Evolutionary conservation across 345 rosid genomes (phyloP).

Genomic region (Angophora floribunda): DNA sequence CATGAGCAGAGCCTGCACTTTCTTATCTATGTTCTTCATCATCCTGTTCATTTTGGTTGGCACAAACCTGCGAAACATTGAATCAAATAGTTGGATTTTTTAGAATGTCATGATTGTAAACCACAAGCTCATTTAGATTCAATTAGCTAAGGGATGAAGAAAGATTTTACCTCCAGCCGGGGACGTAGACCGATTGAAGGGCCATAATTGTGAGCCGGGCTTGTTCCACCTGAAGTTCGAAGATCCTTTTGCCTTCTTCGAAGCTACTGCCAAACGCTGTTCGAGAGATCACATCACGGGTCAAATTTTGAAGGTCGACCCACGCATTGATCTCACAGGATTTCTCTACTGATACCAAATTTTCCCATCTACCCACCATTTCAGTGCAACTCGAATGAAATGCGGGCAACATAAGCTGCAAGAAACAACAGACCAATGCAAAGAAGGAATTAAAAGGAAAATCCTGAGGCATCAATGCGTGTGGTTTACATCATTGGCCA

Average conservation of each 20-base stretch:
- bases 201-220: not conserved
- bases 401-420: constrained; percentile 13
- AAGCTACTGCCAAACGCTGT: constrained; percentile 32
- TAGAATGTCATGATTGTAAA: not conserved
- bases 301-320: constrained; percentile 18
- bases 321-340: constrained; percentile 24
- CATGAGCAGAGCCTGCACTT: constrained; percentile 22
- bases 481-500: not conserved
- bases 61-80: constrained; percentile 14
- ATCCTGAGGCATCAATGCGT: constrained; percentile 3
- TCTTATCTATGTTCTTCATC: constrained; percentile 18
- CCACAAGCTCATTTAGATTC: not conserved
- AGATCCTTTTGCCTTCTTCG: constrained; percentile 26
- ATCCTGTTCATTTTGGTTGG: constrained; percentile 36
- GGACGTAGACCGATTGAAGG: not conserved
- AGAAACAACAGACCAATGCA: not conserved
- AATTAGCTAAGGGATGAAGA: not conserved
- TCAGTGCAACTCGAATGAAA: constrained; percentile 12
- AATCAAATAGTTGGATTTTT: not conserved
- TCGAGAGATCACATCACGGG: constrained; percentile 32
- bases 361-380: constrained; percentile 16
- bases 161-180: not conserved
- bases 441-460: not conserved
- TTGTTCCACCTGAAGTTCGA: constrained; percentile 15
- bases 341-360: constrained; percentile 4